phyloP scores from a whole-genome alignment of 139 green algal species.

The Desmodesmus armatus region DNA sequence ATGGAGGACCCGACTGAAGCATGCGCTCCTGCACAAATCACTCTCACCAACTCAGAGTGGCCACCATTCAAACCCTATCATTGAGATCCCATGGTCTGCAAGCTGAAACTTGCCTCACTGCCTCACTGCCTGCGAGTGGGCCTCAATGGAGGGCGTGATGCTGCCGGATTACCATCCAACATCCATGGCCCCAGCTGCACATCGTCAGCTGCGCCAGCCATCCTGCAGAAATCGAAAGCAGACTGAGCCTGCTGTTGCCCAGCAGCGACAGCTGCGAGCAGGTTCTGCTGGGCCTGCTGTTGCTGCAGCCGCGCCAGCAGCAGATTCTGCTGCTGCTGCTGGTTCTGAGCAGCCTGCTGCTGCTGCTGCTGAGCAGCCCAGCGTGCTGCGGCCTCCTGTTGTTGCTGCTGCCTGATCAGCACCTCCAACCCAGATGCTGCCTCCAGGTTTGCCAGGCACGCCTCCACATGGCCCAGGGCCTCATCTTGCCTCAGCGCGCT shows the following conservation, averaged over 20 bases:
- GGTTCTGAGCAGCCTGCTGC: slow-evolving; percentile 15
- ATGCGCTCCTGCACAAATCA: neutral
- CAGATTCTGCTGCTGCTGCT: slow-evolving; percentile 42
- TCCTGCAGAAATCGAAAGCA: slow-evolving; percentile 3
- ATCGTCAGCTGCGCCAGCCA: slow-evolving; percentile 1
- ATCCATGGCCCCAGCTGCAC: slow-evolving; percentile 17
- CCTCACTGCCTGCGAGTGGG: neutral
- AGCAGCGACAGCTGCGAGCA: slow-evolving; percentile 14
- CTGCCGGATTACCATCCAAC: slow-evolving; percentile 19
- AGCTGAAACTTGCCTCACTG: neutral
- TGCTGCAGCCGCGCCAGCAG: slow-evolving; percentile 9
- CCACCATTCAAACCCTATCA: too few species aligned
- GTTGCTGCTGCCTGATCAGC: slow-evolving; percentile 14
- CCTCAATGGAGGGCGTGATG: slow-evolving; percentile 16
- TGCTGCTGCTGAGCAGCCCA: slow-evolving; percentile 29
- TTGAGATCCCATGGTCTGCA: too few species aligned
- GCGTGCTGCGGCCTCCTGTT: slow-evolving; percentile 3
- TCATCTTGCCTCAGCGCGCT: slow-evolving; percentile 1
- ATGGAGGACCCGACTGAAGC: neutral
- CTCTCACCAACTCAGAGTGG: too few species aligned
- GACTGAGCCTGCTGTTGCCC: slow-evolving; percentile 4
- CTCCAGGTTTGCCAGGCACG: neutral
- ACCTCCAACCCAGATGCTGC: neutral
- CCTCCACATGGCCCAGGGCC: neutral
- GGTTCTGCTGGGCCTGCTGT: slow-evolving; percentile 7